phyloP scores from a whole-genome alignment of 345 rosid species.

The Brassica rapa region DNA sequence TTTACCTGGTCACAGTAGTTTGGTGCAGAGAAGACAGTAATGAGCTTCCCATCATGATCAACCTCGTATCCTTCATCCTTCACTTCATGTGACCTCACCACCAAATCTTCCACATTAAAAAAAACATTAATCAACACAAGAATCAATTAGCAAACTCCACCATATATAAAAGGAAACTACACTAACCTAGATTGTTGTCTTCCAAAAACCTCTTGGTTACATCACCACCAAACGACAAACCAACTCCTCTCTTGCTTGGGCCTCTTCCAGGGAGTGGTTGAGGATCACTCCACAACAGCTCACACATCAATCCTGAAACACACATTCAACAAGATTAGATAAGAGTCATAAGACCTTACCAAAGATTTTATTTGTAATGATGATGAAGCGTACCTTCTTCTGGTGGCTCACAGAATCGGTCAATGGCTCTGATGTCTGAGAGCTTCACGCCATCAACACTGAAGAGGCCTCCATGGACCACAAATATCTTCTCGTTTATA shows the following conservation, averaged over 20 bases:
- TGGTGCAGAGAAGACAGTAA: constrained; percentile 97
- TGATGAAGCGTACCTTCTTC: constrained; percentile 81
- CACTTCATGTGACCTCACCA: constrained; percentile 94
- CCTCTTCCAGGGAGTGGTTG: constrained; percentile 95
- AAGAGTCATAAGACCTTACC: background rate
- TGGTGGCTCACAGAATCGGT: constrained; percentile 96
- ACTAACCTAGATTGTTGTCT: constrained; percentile 88
- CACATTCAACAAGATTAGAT: constrained; percentile 2
- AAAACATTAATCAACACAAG: constrained; percentile 20
- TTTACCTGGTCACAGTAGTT: constrained; percentile 98
- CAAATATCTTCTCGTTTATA: constrained; percentile 74
- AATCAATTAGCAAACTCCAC: background rate
- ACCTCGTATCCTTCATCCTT: constrained; percentile 98
- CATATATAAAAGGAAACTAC: background rate
- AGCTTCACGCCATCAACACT: constrained; percentile 96
- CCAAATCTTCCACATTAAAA: constrained; percentile 56
- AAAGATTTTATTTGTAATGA: background rate
- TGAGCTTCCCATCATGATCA: constrained; percentile 95
- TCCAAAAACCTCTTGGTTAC: constrained; percentile 80
- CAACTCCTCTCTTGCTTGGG: constrained; percentile 97
- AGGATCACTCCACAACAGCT: constrained; percentile 98
- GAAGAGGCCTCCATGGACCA: constrained; percentile 97
- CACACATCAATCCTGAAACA: constrained; percentile 88
- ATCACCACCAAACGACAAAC: constrained; percentile 91
- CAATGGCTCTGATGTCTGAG: constrained; percentile 80